Evolutionary conservation across 225 moss, liverwort and hornwort genomes (phyloP).

Genomic region (Sphagnum contortum): DNA sequence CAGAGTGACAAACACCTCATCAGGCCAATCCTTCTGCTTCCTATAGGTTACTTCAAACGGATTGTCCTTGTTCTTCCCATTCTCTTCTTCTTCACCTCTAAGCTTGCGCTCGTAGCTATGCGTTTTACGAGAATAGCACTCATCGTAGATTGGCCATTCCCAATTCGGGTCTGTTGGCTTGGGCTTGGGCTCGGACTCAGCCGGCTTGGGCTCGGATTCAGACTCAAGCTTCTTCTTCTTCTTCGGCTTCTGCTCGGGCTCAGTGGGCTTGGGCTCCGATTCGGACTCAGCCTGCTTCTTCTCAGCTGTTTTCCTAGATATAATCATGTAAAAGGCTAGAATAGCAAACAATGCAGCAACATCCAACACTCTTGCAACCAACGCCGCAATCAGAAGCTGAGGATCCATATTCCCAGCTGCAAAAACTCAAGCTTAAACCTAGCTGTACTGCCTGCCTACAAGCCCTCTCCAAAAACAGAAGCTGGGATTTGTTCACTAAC

Average conservation of each 20-base stretch:
- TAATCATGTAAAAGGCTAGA: too few species aligned
- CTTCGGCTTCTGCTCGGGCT: constrained; percentile 7
- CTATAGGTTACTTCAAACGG: constrained; percentile 30
- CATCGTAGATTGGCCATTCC: constrained; percentile 40
- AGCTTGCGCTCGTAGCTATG: constrained; percentile 19
- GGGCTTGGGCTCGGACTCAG: constrained; percentile 5
- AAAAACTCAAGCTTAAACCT: too few species aligned
- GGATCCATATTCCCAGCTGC: too few species aligned
- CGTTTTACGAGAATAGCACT: constrained; percentile 5
- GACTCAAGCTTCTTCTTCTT: constrained; percentile 1
- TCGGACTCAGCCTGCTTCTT: neutral
- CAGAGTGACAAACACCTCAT: constrained; percentile 15
- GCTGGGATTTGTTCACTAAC: too few species aligned
- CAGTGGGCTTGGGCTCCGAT: neutral
- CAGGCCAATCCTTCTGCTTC: constrained; percentile 13
- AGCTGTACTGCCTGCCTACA: too few species aligned
- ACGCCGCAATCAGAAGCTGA: too few species aligned
- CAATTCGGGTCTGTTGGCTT: constrained; percentile 22
- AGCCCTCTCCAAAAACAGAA: too few species aligned
- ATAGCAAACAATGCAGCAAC: too few species aligned
- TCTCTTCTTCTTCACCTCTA: constrained; percentile 7
- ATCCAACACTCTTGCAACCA: too few species aligned
- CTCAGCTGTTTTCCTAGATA: too few species aligned
- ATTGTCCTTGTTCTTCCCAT: neutral
- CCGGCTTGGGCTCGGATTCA: too few species aligned